Conservation (phyloP, 768 basidiomycete species). For the Leccinum aurantiacum region DNA sequence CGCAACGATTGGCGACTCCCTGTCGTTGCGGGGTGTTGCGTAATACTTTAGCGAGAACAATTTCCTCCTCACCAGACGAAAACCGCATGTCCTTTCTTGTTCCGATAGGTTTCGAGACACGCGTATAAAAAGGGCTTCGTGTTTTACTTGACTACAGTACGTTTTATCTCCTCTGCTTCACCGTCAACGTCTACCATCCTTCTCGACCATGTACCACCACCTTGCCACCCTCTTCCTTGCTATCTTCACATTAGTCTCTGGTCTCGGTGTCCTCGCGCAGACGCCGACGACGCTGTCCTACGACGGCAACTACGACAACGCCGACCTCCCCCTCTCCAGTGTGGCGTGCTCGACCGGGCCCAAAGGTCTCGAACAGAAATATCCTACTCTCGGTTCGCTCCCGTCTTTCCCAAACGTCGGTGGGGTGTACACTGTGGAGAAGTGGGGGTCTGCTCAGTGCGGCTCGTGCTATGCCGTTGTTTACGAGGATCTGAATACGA, state of each 20-base stretch:
- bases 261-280: slow-evolving; percentile 24
- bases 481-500: slow-evolving; percentile 33
- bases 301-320: slow-evolving; percentile 38
- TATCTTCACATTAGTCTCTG: slow-evolving; percentile 14
- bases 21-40: slow-evolving; percentile 1
- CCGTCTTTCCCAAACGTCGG: slow-evolving; percentile 40
- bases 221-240: slow-evolving; percentile 10
- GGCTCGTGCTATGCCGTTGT: slow-evolving; percentile 34
- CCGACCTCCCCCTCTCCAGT: slow-evolving; percentile 21
- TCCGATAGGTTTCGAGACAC: not conserved
- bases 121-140: slow-evolving; percentile 21
- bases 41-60: not conserved
- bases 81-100: slow-evolving; percentile 1
- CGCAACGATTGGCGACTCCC: not conserved
- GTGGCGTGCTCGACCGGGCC: slow-evolving; percentile 41
- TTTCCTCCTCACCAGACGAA: not conserved
- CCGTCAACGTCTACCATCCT: not conserved
- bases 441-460: slow-evolving; percentile 28
- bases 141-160: not conserved
- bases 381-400: slow-evolving; percentile 38
- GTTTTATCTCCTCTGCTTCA: not conserved
- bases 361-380: slow-evolving; percentile 38
- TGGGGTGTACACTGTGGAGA: slow-evolving; percentile 23
- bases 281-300: slow-evolving; percentile 33
- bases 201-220: slow-evolving; percentile 29